Evolutionary conservation across 768 basidiomycete species (phyloP), one percentile per base, ranked within the genome.

Genomic region (Termitomyces eurrhizus): DNA sequence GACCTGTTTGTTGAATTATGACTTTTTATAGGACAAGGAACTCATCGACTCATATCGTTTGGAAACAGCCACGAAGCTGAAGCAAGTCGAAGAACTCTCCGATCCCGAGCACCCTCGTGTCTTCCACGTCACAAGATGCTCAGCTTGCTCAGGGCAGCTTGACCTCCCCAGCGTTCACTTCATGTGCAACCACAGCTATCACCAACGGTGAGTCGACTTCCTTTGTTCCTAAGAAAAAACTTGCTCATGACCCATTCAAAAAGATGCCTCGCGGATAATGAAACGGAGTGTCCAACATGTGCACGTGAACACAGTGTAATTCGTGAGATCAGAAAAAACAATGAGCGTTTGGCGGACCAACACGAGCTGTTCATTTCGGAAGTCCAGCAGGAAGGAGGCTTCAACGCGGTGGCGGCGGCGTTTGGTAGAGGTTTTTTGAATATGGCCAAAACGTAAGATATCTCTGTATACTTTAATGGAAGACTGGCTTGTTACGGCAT

Each of bases 101-200:
- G 89, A 96, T 72, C 79, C 86, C 7, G 83, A 86, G 24, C 83
- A 87, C 56, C 91, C 97, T 0, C 83, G 85, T 21, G 90, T 98
- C 24, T 97, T 98, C 79, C 95, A 98, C 69, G 92, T 96, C 62
- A 95, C 95, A 8, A 81, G 94, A 45, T 98, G 97, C 72, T 89
- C 95, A 24, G 83, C 88, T 4, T 98, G 97, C 72, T 83, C 87
- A 16, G 92, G 89, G 1, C 92, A 91, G 66, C 84, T 98, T 61
- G 95, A 98, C 70, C 83, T 98, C 11, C 96, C 97, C 0, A 90
- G 86, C 64, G 81, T 98, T 7, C 95, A 98, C 73, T 98, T 98
- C 69, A 97, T 98, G 96, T 99, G 96, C 74, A 88, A 89, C 67
- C 97, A 98, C 70, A 94, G 92, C 62, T 98, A 93, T 76, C 97